These are phyloP conservation scores for Dendrobium huoshanense DNA, from an alignment of 106 monocot species.

Conservation along the genomic window DNA sequence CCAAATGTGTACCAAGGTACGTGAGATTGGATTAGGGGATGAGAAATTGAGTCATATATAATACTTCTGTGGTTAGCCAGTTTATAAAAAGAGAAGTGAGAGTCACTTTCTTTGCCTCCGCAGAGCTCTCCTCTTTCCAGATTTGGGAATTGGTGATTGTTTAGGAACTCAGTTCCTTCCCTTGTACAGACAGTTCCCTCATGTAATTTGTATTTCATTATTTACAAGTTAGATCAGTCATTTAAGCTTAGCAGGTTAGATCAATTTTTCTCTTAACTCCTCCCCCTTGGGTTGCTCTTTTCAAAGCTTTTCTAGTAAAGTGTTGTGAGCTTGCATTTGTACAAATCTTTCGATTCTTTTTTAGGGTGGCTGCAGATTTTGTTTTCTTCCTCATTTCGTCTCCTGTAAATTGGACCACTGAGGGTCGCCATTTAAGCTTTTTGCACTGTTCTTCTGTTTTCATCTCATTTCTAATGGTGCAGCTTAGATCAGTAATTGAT, in stretches of 20 bases:
- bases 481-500: too few species aligned
- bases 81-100: too few species aligned
- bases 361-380: background rate
- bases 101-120: too few species aligned
- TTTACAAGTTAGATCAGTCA: slow-evolving; percentile 11
- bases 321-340: background rate
- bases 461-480: too few species aligned
- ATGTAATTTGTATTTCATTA: slow-evolving; percentile 19
- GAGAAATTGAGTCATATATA: background rate
- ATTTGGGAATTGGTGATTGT: slow-evolving; percentile 9
- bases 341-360: slow-evolving; percentile 4
- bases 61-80: background rate
- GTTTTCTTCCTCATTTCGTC: background rate
- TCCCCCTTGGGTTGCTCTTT: too few species aligned
- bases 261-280: too few species aligned
- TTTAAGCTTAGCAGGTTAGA: background rate
- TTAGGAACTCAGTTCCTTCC: slow-evolving; percentile 11
- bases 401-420: too few species aligned
- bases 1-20: slow-evolving; percentile 48
- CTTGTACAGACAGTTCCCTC: slow-evolving; percentile 8
- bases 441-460: too few species aligned
- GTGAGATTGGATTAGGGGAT: slow-evolving; percentile 28
- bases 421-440: too few species aligned
- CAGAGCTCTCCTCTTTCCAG: background rate
- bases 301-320: background rate